Evolutionary conservation across 176 grass and related monocot genomes (phyloP).

Genomic region (Ananas comosus): DNA sequence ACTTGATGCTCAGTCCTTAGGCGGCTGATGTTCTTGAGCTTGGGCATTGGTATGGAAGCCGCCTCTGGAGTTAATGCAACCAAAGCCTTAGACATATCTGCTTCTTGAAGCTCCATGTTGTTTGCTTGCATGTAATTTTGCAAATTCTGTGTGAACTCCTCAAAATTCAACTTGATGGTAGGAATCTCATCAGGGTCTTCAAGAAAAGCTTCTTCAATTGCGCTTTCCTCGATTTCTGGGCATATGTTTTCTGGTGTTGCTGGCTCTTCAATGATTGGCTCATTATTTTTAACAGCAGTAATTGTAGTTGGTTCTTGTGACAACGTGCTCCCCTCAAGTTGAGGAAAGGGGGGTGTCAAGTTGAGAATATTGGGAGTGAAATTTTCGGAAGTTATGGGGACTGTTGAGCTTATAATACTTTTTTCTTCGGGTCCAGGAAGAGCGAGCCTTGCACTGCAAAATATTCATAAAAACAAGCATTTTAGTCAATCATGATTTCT

Average conservation of each 20-base stretch:
- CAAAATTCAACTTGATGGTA: constrained; percentile 66
- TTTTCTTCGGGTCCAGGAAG: constrained; percentile 67
- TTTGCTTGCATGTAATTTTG: constrained; percentile 72
- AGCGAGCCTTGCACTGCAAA: constrained; percentile 64
- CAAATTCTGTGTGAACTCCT: constrained; percentile 68
- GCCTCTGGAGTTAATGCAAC: constrained; percentile 50
- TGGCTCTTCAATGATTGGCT: constrained; percentile 86
- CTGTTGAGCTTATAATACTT: constrained; percentile 23
- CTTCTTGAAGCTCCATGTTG: constrained; percentile 52
- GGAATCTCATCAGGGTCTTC: constrained; percentile 77
- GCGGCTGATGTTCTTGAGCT: constrained; percentile 81
- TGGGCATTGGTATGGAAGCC: constrained; percentile 73
- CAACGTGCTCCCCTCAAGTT: constrained; percentile 26
- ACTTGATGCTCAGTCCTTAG: constrained; percentile 89
- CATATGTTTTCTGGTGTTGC: constrained; percentile 50
- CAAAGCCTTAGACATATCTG: constrained; percentile 65
- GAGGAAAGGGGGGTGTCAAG: neutral
- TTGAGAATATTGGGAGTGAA: neutral
- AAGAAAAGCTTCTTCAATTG: constrained; percentile 68
- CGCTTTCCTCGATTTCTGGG: constrained; percentile 31
- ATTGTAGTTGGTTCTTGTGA: constrained; percentile 11
- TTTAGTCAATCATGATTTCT: constrained; percentile 4
- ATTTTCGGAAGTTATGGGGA: constrained; percentile 20
- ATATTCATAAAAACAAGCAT: constrained; percentile 24
- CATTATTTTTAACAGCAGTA: constrained; percentile 19